Evolutionary conservation across 208 protist species (phyloP), one percentile per base, ranked within the genome.

Genomic region (Trypanosoma scelopori): DNA sequence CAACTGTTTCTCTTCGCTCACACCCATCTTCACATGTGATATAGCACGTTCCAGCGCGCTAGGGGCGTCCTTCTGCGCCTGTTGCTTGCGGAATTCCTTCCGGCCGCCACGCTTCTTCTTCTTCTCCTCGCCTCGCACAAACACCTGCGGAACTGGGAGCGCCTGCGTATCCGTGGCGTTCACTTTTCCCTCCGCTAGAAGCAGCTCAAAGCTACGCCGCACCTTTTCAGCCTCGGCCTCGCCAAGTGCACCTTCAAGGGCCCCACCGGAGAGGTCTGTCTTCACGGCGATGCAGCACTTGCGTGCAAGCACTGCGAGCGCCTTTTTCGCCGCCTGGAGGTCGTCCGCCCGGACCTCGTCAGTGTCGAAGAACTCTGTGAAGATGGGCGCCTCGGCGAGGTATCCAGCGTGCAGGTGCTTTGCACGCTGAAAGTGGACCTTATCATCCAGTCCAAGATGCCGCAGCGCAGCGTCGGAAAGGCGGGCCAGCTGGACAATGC

Each of bases 1-100:
- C 28, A 85, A 69, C 74, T 95, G 89, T 60, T 86, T 76, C 63
- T 93, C 89, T 61, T 92, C 84, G 60, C 89, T 95, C 6, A 92
- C 81, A 25, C 89, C 89, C 84, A 95, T 89, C 58, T 81, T 79
- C 23, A 95, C 81, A 32, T 85, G 78, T 59, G 85, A 79, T 32
- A 85, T 76, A 20, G 85, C 83, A 30, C 68, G 70, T 66, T 87
- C 84, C 25, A 95, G 58, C n/a, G 83, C 81, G 39, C 76, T 79
- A 18, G 65, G 62, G 15, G 47, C 52, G 50, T 91, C 87, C 51
- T 57, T 74, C 60, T 87, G 74, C 30, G 76, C 71, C 69, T 85
- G 74, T 11, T 84, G 77, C 61, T 84, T 79, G 70, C 81, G 79
- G 28, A 74, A 71, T 43, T 82, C 78, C 71, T 81, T 76, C 32